Percentiles rank a stretch among this genome's conserved stretches.
Conservation (phyloP, 345 rosid species). For the Fremontodendron californicum region DNA sequence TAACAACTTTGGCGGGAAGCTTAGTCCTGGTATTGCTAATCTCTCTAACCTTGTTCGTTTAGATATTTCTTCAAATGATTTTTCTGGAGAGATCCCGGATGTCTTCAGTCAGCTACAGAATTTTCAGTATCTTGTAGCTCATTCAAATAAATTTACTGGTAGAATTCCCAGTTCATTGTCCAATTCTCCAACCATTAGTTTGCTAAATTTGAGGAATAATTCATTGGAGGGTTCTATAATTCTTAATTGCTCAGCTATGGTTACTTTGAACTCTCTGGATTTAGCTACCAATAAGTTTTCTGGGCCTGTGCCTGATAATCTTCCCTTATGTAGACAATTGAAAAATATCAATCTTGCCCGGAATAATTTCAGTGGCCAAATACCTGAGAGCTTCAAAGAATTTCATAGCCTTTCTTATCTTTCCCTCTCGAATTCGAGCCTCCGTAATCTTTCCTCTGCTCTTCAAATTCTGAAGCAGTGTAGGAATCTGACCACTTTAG, state of each 20-base stretch:
- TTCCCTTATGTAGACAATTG: slow-evolving; percentile 48
- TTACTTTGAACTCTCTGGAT: slow-evolving; percentile 50
- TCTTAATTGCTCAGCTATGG: slow-evolving; percentile 58
- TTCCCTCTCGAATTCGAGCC: slow-evolving; percentile 53
- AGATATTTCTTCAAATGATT: slow-evolving; percentile 44
- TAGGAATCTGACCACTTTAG: slow-evolving; percentile 50
- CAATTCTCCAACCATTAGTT: slow-evolving; percentile 39
- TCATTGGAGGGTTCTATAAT: slow-evolving; percentile 44
- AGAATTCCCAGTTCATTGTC: slow-evolving; percentile 54
- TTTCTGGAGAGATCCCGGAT: slow-evolving; percentile 57
- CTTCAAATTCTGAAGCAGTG: slow-evolving; percentile 53
- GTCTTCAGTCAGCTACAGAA: slow-evolving; percentile 34
- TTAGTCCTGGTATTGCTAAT: slow-evolving; percentile 32
- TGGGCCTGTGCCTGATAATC: slow-evolving; percentile 47
- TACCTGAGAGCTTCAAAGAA: slow-evolving; percentile 53
- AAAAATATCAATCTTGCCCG: slow-evolving; percentile 54
- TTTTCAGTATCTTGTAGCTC: slow-evolving; percentile 37
- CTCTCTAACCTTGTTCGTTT: slow-evolving; percentile 45
- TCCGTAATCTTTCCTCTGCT: slow-evolving; percentile 47
- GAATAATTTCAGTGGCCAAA: slow-evolving; percentile 51
- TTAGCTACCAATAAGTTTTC: slow-evolving; percentile 48
- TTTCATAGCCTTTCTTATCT: slow-evolving; percentile 53
- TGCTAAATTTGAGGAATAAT: slow-evolving; percentile 66
- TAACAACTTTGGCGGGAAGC: slow-evolving; percentile 49
- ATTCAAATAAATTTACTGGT: slow-evolving; percentile 47